Evolutionary conservation across 192 early-diverging fungal genomes (phyloP).

Genomic region (Backusella macrospora): DNA sequence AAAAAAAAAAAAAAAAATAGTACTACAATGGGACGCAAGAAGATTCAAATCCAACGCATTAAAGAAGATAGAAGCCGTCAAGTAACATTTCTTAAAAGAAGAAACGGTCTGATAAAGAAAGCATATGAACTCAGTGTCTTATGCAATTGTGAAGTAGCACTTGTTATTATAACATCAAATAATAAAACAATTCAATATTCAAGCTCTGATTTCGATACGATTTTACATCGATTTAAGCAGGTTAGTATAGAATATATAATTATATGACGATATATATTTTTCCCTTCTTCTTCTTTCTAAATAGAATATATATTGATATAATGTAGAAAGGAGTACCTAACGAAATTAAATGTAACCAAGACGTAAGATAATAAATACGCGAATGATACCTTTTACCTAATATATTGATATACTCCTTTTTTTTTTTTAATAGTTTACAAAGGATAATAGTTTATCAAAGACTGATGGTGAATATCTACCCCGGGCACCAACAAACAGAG

Average conservation of each 20-base stretch:
- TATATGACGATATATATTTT: constrained; percentile 1
- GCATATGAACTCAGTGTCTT: constrained; percentile 92
- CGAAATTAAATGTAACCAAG: constrained; percentile 44
- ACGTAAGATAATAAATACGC: constrained; percentile 25
- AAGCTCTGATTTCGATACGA: constrained; percentile 88
- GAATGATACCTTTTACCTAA: too few species aligned
- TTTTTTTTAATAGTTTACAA: background rate
- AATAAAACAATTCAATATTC: constrained; percentile 92
- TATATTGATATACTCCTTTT: background rate
- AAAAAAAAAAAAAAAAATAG: background rate
- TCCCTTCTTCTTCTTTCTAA: constrained; percentile 16
- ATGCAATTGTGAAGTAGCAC: constrained; percentile 91
- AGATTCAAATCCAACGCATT: constrained; percentile 92
- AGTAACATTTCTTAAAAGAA: constrained; percentile 91
- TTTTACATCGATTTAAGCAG: constrained; percentile 89
- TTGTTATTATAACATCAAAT: constrained; percentile 89
- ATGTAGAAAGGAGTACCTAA: constrained; percentile 37
- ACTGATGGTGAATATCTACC: background rate
- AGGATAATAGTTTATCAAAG: background rate
- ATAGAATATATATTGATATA: background rate
- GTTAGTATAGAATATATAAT: constrained; percentile 18
- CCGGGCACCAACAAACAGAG: background rate
- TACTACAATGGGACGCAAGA: constrained; percentile 80
- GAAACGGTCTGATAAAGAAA: constrained; percentile 93
- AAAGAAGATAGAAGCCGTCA: constrained; percentile 90